phyloP scores from a whole-genome alignment of 768 basidiomycete species.

The Suillus brevipes region DNA sequence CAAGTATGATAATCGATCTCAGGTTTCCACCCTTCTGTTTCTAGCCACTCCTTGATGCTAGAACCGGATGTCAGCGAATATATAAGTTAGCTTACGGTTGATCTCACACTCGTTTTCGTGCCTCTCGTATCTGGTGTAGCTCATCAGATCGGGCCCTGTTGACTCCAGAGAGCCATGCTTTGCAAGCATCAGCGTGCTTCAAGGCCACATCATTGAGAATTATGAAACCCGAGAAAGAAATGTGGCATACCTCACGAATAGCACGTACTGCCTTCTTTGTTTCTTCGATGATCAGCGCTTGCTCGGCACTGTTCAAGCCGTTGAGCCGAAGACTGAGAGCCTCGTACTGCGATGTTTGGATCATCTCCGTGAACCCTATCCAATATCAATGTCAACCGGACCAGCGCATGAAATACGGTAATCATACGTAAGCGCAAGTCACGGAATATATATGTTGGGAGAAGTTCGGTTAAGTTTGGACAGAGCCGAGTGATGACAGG shows the following conservation, averaged over 20 bases:
- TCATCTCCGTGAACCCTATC: conserved; percentile 7
- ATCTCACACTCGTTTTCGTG: conserved; percentile 29
- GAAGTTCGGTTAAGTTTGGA: background rate
- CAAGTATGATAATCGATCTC: conserved; percentile 33
- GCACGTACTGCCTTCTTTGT: background rate
- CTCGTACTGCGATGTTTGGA: conserved; percentile 1
- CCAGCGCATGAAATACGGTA: background rate
- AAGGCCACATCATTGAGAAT: background rate
- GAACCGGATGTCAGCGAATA: conserved; percentile 7
- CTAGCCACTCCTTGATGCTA: conserved; percentile 23
- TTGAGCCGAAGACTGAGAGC: conserved; percentile 2
- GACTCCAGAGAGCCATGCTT: conserved; percentile 25
- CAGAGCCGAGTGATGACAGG: background rate
- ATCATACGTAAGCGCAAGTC: conserved; percentile 3
- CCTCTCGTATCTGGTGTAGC: conserved; percentile 26
- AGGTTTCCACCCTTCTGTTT: conserved; percentile 22
- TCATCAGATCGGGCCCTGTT: conserved; percentile 21
- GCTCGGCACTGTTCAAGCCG: background rate
- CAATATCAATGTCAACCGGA: conserved; percentile 1
- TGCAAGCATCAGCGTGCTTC: conserved; percentile 27
- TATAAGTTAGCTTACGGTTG: background rate
- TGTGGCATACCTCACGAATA: background rate
- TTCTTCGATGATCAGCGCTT: background rate
- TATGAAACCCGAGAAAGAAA: background rate
- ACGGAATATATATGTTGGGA: conserved; percentile 2